Evolutionary conservation across 2,329 filamentous ascomycete species (phyloP), one percentile per base, ranked within the genome.

Genomic region (Cercospora sojina): DNA sequence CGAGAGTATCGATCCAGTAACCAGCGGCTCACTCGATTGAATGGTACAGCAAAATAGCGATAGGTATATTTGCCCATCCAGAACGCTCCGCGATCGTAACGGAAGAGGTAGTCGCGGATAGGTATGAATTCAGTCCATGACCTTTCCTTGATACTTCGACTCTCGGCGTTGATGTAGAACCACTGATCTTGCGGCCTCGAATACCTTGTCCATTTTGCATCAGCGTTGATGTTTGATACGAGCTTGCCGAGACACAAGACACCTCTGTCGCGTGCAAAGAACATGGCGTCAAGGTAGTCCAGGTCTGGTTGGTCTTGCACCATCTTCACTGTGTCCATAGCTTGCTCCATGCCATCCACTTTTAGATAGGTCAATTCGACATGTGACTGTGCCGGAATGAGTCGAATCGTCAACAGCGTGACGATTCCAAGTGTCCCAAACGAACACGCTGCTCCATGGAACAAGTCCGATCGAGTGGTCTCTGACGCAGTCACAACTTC

Each of bases 121-220:
- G 84, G 83, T 1, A 84, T 79, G 1, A 74, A 3, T 62, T 60
- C 59, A 23, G 9, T 56, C 27, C n/a, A 65, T 12, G 29, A 47
- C 16, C 2, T 59, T 12, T 16, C 59, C 43, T 35, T 64, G 35
- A 29, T 55, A 18, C 51, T 65, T 13, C 63, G 67, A n/a, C 81
- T 76, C 69, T 85, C 77, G 1, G 85, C 88, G 68, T 90, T 89
- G 2, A 91, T 78, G 65, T 91, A 92, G 74, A 91, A 91, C 90
- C 90, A 92, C 0, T 88, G 86, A 69, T 92, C 90, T 3, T 75
- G 76, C 0, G 84, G 79, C 10, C 83, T 80, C 13, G 83, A 84
- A 75, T 91, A 90, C 0, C 72, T 74, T 61, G 43, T 20, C 49
- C 18, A 12, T 23, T 41, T n/a, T 7, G 18, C 13, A 23, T 5